Base-by-base conservation (phyloP, 495 filamentous ascomycete species). In the Hypoxylon cercidicola region DNA sequence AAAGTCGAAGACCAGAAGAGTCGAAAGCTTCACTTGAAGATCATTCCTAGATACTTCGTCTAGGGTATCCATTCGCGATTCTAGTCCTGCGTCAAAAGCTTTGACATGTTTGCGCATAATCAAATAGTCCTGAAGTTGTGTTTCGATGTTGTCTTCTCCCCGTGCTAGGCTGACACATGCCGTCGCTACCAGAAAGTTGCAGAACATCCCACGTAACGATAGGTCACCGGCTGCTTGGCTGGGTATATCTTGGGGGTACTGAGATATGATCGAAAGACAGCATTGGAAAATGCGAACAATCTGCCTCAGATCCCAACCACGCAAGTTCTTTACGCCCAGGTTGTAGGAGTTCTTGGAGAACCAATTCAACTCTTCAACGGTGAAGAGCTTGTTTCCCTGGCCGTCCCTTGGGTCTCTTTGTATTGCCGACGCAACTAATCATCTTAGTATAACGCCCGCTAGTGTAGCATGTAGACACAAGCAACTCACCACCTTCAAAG, bases 281-380 rank as follows among this genome's bases (percentile, higher is more conserved):
- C 79, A 75, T 10, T 76, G 71, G 2, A 94, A 71, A 44, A 96
- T 81, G 21, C 83, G 75, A 23, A 88, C 55, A 0, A 85, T 79
- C 41, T 77, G 73, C 7, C 76, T 72, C 5, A 86, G 79, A 15
- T 81, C 69, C 81, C 89, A 87, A 11, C 64, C 73, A 0, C 78
- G 79, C 32, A 85, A 84, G 37, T 84, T 77, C 63, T 87, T 86
- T 1, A 93, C 70, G 0, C 87, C 84, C 20, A 92, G 72, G 64
- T 93, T 93, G 73, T 95, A 96, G 6, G 86, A 84, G 64, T 88
- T 93, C 53, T 86, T 84, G 45, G 86, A 87, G 74, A 96, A 92
- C 92, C 92, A 95, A 70, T 94, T 82, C 2, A 94, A 78, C 59
- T 96, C 91, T 21, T 76, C 75, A 18, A 81, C 44, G 1, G 77